Evolutionary conservation across 305 asterid genomes (phyloP).

Genomic region (Fraxinus xanthoxyloides): DNA sequence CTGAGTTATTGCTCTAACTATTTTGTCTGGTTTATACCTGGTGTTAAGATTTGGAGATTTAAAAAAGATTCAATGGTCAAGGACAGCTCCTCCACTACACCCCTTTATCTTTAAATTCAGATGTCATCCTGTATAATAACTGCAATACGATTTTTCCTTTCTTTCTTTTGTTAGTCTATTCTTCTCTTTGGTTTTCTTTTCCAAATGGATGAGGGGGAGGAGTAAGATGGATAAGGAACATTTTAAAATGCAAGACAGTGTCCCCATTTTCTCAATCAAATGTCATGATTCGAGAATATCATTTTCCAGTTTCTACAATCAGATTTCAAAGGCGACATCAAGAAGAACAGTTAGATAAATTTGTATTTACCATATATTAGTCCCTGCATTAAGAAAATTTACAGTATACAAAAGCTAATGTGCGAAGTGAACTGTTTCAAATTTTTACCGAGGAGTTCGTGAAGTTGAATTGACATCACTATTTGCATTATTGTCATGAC

Average conservation of each 20-base stretch:
- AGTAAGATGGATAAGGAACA: neutral
- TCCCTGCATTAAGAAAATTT: neutral
- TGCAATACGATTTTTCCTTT: neutral
- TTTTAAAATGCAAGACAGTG: neutral
- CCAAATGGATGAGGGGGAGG: neutral
- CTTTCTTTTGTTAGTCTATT: neutral
- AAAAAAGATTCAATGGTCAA: neutral
- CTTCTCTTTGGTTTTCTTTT: neutral
- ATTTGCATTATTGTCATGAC: slow-evolving; percentile 28
- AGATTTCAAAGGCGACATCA: neutral
- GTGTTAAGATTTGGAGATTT: neutral
- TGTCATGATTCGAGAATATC: neutral
- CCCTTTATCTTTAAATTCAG: neutral
- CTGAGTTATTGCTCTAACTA: neutral
- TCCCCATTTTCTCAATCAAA: neutral
- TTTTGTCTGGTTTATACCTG: neutral
- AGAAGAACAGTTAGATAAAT: neutral
- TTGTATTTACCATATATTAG: neutral
- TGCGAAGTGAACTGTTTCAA: neutral
- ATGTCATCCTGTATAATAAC: neutral
- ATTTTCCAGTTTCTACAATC: neutral
- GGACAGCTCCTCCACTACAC: neutral
- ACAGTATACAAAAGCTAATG: neutral
- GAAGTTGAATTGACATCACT: slow-evolving; percentile 33
- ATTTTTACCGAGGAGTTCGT: slow-evolving; percentile 32